Evolutionary conservation across 305 asterid species (phyloP).

Genomic region (Solanum hybrid): DNA sequence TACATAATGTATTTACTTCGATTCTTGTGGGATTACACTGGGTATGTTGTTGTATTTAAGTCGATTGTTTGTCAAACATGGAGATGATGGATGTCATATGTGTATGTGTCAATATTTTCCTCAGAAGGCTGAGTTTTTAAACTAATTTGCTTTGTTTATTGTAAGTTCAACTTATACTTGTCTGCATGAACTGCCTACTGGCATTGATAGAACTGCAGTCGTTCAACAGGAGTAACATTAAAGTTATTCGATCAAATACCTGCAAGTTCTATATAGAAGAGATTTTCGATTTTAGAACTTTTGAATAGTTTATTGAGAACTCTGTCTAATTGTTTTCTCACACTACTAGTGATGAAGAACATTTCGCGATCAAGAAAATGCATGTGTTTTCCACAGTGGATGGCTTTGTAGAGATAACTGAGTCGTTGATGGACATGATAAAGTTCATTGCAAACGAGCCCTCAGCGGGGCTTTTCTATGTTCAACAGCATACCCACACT

Average conservation of each 20-base stretch:
- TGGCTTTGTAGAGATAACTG: conserved; percentile 70
- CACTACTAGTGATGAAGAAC: conserved; percentile 62
- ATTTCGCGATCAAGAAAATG: conserved; percentile 62
- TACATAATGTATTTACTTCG: background rate
- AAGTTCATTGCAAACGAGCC: conserved; percentile 89
- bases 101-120: background rate
- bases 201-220: background rate
- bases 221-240: background rate
- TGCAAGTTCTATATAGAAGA: background rate
- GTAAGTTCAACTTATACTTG: background rate
- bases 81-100: background rate
- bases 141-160: background rate
- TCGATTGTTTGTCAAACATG: background rate
- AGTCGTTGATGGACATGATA: conserved; percentile 66
- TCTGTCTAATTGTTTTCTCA: background rate
- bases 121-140: background rate
- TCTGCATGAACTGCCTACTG: background rate
- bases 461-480: conserved; percentile 83
- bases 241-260: background rate
- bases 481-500: conserved; percentile 78
- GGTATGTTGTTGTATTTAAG: background rate
- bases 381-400: conserved; percentile 66
- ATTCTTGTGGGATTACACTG: background rate
- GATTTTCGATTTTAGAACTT: background rate
- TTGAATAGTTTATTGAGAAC: background rate